Evolutionary conservation across 441 rosid species (phyloP).

Genomic region (Capsella rubella): DNA sequence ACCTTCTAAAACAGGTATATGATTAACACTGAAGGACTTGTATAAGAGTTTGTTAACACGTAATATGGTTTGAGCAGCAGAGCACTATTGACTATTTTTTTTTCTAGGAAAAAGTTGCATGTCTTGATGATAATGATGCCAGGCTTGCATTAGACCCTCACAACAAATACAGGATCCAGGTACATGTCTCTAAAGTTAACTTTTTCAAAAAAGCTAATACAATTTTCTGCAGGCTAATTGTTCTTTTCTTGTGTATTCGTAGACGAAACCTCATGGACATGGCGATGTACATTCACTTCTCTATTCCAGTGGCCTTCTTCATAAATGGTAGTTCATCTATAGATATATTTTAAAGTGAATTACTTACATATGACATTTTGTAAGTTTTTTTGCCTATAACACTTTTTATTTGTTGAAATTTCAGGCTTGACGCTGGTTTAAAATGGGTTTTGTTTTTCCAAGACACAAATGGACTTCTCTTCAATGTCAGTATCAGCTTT

Average conservation of each 20-base stretch:
- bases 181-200: conserved; percentile 33
- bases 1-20: conserved; percentile 91
- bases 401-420: conserved; percentile 33
- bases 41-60: background rate
- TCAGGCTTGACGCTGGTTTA: conserved; percentile 78
- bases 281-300: conserved; percentile 97
- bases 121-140: conserved; percentile 94
- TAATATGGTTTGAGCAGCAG: conserved; percentile 17
- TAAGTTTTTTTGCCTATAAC: conserved; percentile 1
- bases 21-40: conserved; percentile 11
- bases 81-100: conserved; percentile 10
- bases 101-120: conserved; percentile 95
- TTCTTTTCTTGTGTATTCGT: conserved; percentile 41
- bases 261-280: conserved; percentile 99
- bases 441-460: conserved; percentile 98
- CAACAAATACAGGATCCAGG: conserved; percentile 89
- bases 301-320: conserved; percentile 86
- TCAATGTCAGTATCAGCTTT: conserved; percentile 65
- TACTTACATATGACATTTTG: background rate
- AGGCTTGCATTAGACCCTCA: conserved; percentile 82
- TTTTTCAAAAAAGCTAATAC: conserved; percentile 8
- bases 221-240: conserved; percentile 12
- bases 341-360: background rate
- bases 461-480: conserved; percentile 97
- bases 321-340: conserved; percentile 54